Conservation (phyloP, 2,329 filamentous ascomycete species). For the Trichoderma citrinoviride region DNA sequence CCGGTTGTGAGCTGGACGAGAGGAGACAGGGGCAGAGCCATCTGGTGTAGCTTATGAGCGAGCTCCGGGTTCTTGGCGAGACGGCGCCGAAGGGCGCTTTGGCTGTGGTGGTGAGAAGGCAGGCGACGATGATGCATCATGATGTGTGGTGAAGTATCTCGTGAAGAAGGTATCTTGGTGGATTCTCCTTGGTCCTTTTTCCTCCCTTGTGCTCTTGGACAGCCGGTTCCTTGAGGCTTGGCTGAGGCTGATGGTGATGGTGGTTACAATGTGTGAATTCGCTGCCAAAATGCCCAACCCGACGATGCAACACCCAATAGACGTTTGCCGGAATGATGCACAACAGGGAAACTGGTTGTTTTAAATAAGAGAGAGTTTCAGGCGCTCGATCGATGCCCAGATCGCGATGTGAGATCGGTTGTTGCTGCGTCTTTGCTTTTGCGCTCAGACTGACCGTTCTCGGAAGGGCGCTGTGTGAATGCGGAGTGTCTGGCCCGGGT, state of each 20-base stretch:
- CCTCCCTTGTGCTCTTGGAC: background rate
- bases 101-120: slow-evolving; percentile 33
- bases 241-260: background rate
- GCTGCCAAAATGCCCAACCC: background rate
- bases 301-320: background rate
- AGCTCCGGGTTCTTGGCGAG: slow-evolving; percentile 51
- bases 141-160: slow-evolving; percentile 17
- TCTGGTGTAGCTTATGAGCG: slow-evolving; percentile 59
- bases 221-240: background rate
- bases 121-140: slow-evolving; percentile 37
- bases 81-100: slow-evolving; percentile 32
- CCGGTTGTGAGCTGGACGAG: slow-evolving; percentile 64
- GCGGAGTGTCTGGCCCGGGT: slow-evolving; percentile 9
- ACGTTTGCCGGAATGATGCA: background rate
- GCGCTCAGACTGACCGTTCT: slow-evolving; percentile 9
- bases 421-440: slow-evolving; percentile 1
- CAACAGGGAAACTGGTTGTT: background rate
- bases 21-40: slow-evolving; percentile 64
- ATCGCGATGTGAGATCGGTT: background rate
- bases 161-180: background rate
- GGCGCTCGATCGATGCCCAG: background rate
- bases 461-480: slow-evolving; percentile 18
- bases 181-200: background rate
- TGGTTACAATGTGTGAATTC: background rate
- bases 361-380: slow-evolving; percentile 4